phyloP scores from a whole-genome alignment of 2,329 filamentous ascomycete genomes.

The Polytolypa hystricis region DNA sequence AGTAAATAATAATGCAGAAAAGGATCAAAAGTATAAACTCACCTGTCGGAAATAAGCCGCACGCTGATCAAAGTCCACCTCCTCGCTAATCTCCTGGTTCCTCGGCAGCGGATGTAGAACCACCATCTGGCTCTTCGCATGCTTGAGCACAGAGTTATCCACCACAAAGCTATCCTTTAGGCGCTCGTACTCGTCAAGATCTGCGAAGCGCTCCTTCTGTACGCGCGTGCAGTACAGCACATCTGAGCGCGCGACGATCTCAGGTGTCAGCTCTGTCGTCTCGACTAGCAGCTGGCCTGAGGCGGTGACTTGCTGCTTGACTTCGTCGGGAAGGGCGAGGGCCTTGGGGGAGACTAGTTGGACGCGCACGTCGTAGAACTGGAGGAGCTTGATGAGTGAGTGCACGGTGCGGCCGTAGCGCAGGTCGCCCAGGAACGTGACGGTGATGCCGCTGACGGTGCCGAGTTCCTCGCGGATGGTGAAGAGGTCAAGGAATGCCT shows the following conservation, averaged over 20 bases:
- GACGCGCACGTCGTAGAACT: conserved; percentile 88
- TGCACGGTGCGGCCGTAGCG: conserved; percentile 90
- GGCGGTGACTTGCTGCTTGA: conserved; percentile 58
- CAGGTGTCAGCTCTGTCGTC: conserved; percentile 67
- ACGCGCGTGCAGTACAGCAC: conserved; percentile 95
- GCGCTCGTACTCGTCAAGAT: conserved; percentile 65
- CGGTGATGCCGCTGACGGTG: conserved; percentile 86
- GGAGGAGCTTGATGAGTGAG: conserved; percentile 84
- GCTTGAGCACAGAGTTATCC: conserved; percentile 78
- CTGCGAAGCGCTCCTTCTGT: conserved; percentile 91
- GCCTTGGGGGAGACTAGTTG: conserved; percentile 80
- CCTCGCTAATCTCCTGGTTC: conserved; percentile 85
- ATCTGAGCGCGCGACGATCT: conserved; percentile 76
- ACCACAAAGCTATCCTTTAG: conserved; percentile 84
- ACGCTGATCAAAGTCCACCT: conserved; percentile 94
- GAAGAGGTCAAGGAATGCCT: conserved; percentile 95
- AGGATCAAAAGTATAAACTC: conserved; percentile 34
- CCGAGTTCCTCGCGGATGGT: conserved; percentile 96
- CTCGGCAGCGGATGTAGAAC: conserved; percentile 92
- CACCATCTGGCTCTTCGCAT: conserved; percentile 86
- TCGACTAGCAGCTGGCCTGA: conserved; percentile 70
- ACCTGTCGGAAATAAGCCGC: conserved; percentile 99
- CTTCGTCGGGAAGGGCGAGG: conserved; percentile 63
- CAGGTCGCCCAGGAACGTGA: conserved; percentile 91
- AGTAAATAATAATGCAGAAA: conserved; percentile 21